A percentile compares a stretch with the other conserved stretches of the same genome.
phyloP scores from a whole-genome alignment of 805 yeast genomes.

The Sugiyamaella smithiae region DNA sequence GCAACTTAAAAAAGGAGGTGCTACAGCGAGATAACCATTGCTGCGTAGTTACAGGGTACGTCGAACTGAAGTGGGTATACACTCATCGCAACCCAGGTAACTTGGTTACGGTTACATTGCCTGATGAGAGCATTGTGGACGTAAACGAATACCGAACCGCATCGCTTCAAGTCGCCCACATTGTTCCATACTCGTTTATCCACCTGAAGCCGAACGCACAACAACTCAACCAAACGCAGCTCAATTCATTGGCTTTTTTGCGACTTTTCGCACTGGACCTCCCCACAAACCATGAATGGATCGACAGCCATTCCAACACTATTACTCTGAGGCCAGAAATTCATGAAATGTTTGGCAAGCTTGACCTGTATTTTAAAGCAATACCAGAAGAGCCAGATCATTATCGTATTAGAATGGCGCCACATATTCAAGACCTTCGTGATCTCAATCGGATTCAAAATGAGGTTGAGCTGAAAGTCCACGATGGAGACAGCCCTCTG shows the following conservation, averaged over 20 bases:
- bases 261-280: background rate
- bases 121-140: too few species aligned
- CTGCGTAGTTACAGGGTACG: background rate
- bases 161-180: background rate
- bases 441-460: too few species aligned
- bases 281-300: background rate
- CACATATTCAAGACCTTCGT: too few species aligned
- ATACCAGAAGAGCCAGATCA: too few species aligned
- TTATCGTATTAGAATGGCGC: too few species aligned
- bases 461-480: too few species aligned
- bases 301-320: background rate
- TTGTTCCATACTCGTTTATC: background rate
- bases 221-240: background rate
- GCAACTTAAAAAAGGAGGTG: background rate
- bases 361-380: background rate
- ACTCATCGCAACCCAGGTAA: too few species aligned
- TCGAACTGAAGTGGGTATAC: background rate
- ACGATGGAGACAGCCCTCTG: too few species aligned
- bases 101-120: too few species aligned
- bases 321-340: background rate
- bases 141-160: too few species aligned
- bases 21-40: background rate
- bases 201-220: background rate
- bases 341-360: background rate
- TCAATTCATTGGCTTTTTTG: background rate